Evolutionary conservation across 148 eudicot genomes (phyloP), one percentile per base, ranked within the genome.

Genomic region (Cornus suecica): DNA sequence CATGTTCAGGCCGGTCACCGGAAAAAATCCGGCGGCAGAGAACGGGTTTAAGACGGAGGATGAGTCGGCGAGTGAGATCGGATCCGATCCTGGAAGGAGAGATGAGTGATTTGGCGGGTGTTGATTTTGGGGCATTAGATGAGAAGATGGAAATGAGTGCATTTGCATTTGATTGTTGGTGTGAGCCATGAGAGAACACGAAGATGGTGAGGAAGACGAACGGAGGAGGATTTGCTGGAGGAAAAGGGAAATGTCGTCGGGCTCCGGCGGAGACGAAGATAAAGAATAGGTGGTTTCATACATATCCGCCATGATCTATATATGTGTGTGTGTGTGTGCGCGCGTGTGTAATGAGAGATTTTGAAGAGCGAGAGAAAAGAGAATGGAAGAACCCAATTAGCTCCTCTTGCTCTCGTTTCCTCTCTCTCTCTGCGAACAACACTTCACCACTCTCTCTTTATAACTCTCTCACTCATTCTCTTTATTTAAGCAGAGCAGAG

Each of bases 221-320:
- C 86, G 92, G 72, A 83, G 83, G 71, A 93, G 84, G 69, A 91
- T 77, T 60, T 93, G 92, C 45, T 88, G 88, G 79, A 93, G 89
- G 23, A 93, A 87, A 29, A 86, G 75, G 48, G 98, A 86, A 22
- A 91, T 77, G 26, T 93, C 97, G 79, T 93, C 98, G 68, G 90
- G 37, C 45, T 88, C 87, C 8, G 72, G 24, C 9, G 68, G 72
- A 28, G 83, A 27, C 7, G 84, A 31, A 7, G 78, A 66, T 6
- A 84, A 52, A 16, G 84, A 23, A 66, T 74, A 70, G 65, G 73
- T 16, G 32, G 24, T 63, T 58, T 81, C 78, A 23, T 72, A 62
- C 75, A 77, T 72, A 41, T 72, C 78, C 11, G 77, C 85, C 80
- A 82, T 79, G 70, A 56, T 69, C 23, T 5, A 24, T 52, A 20